Base-by-base conservation (phyloP, 305 asterid species). In the Ilex paraguariensis region DNA sequence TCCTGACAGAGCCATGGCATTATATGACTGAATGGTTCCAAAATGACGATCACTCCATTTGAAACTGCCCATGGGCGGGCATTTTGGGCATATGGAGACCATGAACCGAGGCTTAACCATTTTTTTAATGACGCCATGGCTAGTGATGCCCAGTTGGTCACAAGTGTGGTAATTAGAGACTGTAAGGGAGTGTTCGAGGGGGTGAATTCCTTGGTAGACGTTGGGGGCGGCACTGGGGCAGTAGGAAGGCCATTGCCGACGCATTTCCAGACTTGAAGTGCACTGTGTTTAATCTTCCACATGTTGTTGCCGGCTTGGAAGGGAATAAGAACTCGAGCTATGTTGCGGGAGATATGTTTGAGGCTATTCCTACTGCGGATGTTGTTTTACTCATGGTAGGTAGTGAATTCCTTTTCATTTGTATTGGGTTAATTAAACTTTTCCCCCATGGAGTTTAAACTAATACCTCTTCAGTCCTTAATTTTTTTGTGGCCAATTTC, bases 181-280 rank as follows among this genome's bases (percentile, higher is more conserved):
- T 52, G 32, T 40, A 16, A 7, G 36, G 46, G 55, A 4, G 40
- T 64, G 12, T 70, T 65, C 44, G 58, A 64, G 11, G 75, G 75
- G 13, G 7, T 65, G 2, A 45, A 6, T 31, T 51, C 65, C 7
- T 31, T 70, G 21, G 66, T 51, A 1, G 70, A 59, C 33, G 66
- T 70, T 53, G 59, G 70, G 12, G 70, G 75, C 0, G 70, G 75
- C 14, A 69, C 11, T 14, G 73, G 69, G n/a, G 50, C 54, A 3
- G 13, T 69, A 55, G 63, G 46, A 9, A 59, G 49, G 59, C 64
- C 36, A 63, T 69, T 10, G 66, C 69, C 13, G 28, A 56, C 31
- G 54, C 17, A 16, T 62, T 62, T 28, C 69, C 54, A 5, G 12
- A 57, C 21, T 12, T 63, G 15, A 39, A 21, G 3, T 69, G 69